Conservation (phyloP, 768 basidiomycete genomes). For the Brasilioporus rufonigricans region DNA sequence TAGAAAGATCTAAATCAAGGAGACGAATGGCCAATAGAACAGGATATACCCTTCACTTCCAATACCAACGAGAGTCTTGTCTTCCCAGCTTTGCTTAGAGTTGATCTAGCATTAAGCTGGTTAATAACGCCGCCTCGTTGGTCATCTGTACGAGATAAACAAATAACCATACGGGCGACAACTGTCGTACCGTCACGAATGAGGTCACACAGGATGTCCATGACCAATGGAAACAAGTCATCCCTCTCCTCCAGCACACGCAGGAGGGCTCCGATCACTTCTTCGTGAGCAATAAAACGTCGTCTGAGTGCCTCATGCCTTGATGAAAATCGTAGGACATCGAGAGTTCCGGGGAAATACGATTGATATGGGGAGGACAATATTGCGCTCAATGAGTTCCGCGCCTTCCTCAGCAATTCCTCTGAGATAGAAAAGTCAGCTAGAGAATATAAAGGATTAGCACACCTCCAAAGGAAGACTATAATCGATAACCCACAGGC, state of each 20-base stretch:
- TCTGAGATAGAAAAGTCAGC: no score
- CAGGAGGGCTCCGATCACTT: background rate
- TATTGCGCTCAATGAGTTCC: background rate
- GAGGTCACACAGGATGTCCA: background rate
- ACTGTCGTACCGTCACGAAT: background rate
- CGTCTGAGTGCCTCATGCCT: background rate
- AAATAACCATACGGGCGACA: background rate
- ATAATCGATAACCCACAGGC: no score
- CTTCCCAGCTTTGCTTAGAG: no score
- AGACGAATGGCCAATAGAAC: background rate
- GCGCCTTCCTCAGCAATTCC: background rate
- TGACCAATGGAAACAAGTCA: background rate
- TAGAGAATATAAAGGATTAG: no score
- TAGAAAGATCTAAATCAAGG: background rate
- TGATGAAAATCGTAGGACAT: background rate
- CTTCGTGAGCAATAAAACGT: background rate
- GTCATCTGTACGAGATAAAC: background rate
- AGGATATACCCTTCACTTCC: background rate
- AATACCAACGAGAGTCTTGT: no score
- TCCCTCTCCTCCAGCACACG: background rate
- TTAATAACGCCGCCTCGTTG: background rate
- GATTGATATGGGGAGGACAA: background rate
- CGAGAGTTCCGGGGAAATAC: background rate
- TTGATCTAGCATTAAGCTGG: background rate
- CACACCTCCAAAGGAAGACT: no score